These are phyloP conservation scores for Fragilaria crotonensis DNA, from an alignment of 108 stramenopile species.

Conservation along the genomic window DNA sequence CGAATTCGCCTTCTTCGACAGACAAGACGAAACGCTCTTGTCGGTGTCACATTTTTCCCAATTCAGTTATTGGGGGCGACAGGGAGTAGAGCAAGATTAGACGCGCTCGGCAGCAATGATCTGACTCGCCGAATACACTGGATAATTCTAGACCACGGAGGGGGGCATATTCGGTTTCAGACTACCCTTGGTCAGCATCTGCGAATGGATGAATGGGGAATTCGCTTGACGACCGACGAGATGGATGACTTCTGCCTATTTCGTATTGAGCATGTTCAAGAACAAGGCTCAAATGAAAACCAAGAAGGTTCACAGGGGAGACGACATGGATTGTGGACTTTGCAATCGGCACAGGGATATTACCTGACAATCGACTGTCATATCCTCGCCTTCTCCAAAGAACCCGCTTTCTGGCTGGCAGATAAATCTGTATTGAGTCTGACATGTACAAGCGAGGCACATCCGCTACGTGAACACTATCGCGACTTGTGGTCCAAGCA, in stretches of 20 bases:
- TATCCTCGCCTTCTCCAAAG: constrained; percentile 22
- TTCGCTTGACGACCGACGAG: constrained; percentile 8
- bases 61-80: background rate
- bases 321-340: constrained; percentile 33
- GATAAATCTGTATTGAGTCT: constrained; percentile 30
- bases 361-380: constrained; percentile 34
- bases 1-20: constrained; percentile 14
- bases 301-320: background rate
- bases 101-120: background rate
- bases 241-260: constrained; percentile 18
- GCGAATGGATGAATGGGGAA: constrained; percentile 8
- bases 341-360: constrained; percentile 29
- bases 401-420: constrained; percentile 49
- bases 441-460: constrained; percentile 36
- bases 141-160: constrained; percentile 20
- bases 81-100: background rate
- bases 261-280: background rate
- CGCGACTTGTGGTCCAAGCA: constrained; percentile 32
- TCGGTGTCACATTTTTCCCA: background rate
- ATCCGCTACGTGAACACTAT: constrained; percentile 38
- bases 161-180: constrained; percentile 22
- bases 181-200: constrained; percentile 31
- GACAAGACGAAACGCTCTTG: background rate
- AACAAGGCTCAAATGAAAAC: constrained; percentile 10
- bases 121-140: constrained; percentile 14